Evolutionary conservation across 208 protist species (phyloP).

Genomic region (Crithidia mellificae): DNA sequence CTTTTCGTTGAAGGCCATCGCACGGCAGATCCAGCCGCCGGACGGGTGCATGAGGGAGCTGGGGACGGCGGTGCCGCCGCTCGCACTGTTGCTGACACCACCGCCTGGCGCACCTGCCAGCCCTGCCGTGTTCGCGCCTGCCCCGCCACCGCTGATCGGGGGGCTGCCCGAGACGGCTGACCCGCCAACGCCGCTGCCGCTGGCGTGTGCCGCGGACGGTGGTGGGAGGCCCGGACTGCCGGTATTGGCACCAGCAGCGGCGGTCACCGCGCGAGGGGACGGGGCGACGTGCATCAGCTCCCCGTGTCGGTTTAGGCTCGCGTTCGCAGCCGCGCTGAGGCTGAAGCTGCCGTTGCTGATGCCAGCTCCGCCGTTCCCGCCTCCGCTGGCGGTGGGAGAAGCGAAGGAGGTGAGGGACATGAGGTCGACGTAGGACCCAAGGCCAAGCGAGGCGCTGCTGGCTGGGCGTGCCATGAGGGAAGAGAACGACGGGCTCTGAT

Average conservation of each 20-base stretch:
- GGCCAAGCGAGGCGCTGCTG: constrained; percentile 22
- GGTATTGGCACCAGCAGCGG: background rate
- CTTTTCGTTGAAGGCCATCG: constrained; percentile 70
- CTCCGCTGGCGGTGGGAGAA: background rate
- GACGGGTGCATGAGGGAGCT: constrained; percentile 40
- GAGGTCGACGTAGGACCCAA: constrained; percentile 36
- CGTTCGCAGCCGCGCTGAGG: background rate
- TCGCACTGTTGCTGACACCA: too few species aligned
- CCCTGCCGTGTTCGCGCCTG: background rate
- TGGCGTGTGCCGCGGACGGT: background rate
- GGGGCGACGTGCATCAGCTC: constrained; percentile 1
- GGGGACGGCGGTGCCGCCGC: background rate
- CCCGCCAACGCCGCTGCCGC: background rate
- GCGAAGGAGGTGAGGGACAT: constrained; percentile 33
- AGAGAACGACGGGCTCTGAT: background rate
- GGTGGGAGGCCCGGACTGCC: background rate
- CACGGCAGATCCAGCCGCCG: constrained; percentile 83
- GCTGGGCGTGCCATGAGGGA: constrained; percentile 10
- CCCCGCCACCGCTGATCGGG: background rate
- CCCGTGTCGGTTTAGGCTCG: background rate
- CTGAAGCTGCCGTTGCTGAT: constrained; percentile 11
- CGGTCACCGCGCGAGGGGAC: background rate
- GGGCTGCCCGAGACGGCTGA: background rate
- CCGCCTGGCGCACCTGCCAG: too few species aligned
- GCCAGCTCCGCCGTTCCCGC: constrained; percentile 3